A percentile compares a stretch with the other conserved stretches of the same genome.
Conservation (phyloP, 2,329 filamentous ascomycete genomes). For the Colletotrichum echinochloae region DNA sequence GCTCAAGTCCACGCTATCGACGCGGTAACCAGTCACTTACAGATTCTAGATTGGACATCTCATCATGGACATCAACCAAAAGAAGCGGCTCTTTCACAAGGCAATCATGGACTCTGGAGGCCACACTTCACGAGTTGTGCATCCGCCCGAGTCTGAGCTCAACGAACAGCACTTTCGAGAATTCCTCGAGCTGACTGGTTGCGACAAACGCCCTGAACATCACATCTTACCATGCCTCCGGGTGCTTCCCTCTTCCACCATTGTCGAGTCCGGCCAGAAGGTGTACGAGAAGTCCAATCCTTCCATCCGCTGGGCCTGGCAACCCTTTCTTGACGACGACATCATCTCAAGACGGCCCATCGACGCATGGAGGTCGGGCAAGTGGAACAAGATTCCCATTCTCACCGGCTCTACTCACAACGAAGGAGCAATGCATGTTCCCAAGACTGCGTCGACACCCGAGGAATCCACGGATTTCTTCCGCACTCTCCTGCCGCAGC, state of each 20-base stretch:
- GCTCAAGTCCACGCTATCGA: not conserved
- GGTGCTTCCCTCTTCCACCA: slow-evolving; percentile 43
- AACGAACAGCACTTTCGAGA: slow-evolving; percentile 48
- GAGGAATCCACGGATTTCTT: slow-evolving; percentile 47
- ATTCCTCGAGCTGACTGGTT: slow-evolving; percentile 47
- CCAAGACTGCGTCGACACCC: slow-evolving; percentile 22
- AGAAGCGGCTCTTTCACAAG: slow-evolving; percentile 48
- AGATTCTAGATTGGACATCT: slow-evolving; percentile 46
- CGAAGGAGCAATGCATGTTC: slow-evolving; percentile 48
- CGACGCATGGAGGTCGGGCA: slow-evolving; percentile 49
- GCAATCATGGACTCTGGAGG: slow-evolving; percentile 50
- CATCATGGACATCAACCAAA: slow-evolving; percentile 50
- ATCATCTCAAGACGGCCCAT: slow-evolving; percentile 48
- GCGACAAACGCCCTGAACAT: slow-evolving; percentile 35
- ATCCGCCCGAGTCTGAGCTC: slow-evolving; percentile 44
- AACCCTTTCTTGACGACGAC: slow-evolving; percentile 48
- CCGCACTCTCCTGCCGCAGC: slow-evolving; percentile 44
- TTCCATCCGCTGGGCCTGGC: slow-evolving; percentile 49
- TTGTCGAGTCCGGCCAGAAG: slow-evolving; percentile 46
- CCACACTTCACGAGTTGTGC: slow-evolving; percentile 48
- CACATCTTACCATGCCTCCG: slow-evolving; percentile 46
- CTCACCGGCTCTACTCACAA: slow-evolving; percentile 48
- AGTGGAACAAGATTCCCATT: slow-evolving; percentile 49
- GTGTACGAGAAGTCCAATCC: slow-evolving; percentile 47
- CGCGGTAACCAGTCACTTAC: not conserved